These are phyloP conservation scores for Botryosphaeria dothidea DNA, from an alignment of 2,329 filamentous ascomycete genomes.

Conservation along the genomic window DNA sequence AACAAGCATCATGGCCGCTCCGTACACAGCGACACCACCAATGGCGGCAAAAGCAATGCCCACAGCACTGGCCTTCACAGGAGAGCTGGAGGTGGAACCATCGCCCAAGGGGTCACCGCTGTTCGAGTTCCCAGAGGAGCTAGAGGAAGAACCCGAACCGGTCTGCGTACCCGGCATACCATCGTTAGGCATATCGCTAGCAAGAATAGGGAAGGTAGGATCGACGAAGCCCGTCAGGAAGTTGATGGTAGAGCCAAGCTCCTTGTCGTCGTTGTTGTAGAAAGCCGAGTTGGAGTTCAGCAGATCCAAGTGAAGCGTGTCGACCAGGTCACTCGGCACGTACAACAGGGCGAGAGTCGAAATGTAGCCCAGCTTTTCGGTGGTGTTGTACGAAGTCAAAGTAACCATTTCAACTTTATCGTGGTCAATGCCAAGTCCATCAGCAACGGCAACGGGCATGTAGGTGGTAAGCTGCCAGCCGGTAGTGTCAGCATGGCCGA, in stretches of 20 bases:
- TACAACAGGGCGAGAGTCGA: constrained; percentile 69
- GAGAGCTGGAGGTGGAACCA: constrained; percentile 51
- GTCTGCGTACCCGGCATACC: constrained; percentile 42
- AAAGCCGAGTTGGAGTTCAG: constrained; percentile 70
- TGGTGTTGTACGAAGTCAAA: constrained; percentile 76
- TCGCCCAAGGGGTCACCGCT: constrained; percentile 47
- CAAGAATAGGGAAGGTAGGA: constrained; percentile 71
- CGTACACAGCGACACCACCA: constrained; percentile 80
- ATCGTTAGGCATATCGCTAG: constrained; percentile 46
- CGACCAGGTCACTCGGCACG: constrained; percentile 46
- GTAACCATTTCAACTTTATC: constrained; percentile 66
- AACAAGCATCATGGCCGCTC: constrained; percentile 91
- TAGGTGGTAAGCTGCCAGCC: constrained; percentile 83
- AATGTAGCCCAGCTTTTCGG: constrained; percentile 68
- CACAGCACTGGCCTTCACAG: constrained; percentile 64
- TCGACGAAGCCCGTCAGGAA: constrained; percentile 82
- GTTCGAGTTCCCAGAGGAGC: constrained; percentile 31
- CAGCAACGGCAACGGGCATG: constrained; percentile 69
- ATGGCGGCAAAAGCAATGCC: constrained; percentile 76
- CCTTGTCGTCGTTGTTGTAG: constrained; percentile 65
- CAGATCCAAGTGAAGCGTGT: constrained; percentile 67
- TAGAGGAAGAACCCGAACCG: constrained; percentile 38
- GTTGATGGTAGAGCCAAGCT: constrained; percentile 54
- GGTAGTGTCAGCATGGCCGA: constrained; percentile 63
- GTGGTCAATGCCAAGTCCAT: constrained; percentile 56